Evolutionary conservation across 108 stramenopile species (phyloP), one percentile per base, ranked within the genome.

Genomic region (Skeletonema marinoi): DNA sequence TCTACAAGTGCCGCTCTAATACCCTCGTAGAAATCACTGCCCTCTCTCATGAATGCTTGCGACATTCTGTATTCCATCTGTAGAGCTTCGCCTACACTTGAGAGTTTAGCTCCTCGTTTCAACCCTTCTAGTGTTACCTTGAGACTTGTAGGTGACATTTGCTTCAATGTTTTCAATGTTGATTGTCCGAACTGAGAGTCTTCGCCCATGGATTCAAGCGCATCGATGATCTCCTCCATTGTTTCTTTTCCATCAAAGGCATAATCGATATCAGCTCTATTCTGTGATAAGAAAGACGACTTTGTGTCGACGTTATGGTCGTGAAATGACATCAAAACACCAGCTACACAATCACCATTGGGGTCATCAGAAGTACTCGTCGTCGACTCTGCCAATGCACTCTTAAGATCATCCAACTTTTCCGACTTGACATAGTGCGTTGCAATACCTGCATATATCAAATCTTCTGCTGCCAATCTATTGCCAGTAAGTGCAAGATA

Each of bases 1-100:
- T 99, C 99, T 8, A 99, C 90, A 46, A 99, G 81, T n/a, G 91
- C 85, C 29, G 98, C 92, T 25, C 98, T 89, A n/a, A 99, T 92
- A 5, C 99, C 99, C 74, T 98, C 98, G 71, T 90, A 94, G 84
- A 99, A 99, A 74, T 99, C 99, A 31, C 73, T 73, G 0, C 72
- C 82, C 30, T 70, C 68, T 68, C 66, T 78, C 75, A 90, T 80
- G 60, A 85, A 92, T 7, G 83, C 84, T 66, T 87, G 86, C 12
- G 79, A 79, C 74, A 97, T 87, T 68, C 95, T 80, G 70, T 87
- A 96, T 74, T 97, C 98, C 92, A 94, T 93, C 70, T 81, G 71
- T 60, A 96, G 73, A 25, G 74, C 82, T 59, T 95, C 91, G 1
- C 65, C 90, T 39, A 96, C 71, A 32, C 61, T n/a, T 13, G 66